Base-by-base conservation (phyloP, 257 asterid species). In the Ligustrum vulgare region DNA sequence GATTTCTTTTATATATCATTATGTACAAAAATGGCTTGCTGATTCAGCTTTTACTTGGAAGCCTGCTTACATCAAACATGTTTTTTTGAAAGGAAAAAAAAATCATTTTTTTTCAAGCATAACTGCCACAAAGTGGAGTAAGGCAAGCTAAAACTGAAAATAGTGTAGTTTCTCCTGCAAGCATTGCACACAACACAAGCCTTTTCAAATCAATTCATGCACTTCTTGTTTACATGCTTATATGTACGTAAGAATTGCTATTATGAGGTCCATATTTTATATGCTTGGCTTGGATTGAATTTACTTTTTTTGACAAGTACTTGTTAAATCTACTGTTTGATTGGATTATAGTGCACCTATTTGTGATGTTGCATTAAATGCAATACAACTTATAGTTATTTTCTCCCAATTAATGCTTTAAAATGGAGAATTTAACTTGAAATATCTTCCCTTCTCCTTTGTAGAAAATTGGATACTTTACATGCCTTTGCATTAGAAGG, bases 401-500 rank as follows among this genome's bases (percentile, higher is more conserved):
- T 65, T 75, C 37, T 51, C 66, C 71, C 58, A 47, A 49, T 25
- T 72, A 18, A 32, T 72, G 78, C 63, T 78, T 37, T 35, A 43
- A 74, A 65, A 39, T 23, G 77, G 74, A 71, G 32, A 58, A 43
- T 77, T 49, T 68, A 69, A 79, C 58, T 73, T 79, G 13, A 8
- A 20, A 47, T 58, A 28, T 74, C 11, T 82, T 77, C n/a, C 60
- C 22, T 0, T 70, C 77, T 70, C 71, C 72, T 75, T 72, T 85
- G 78, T 85, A 93, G 99, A 84, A 81, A 87, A 88, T 62, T 95
- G 93, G 97, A 93, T 73, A 98, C 89, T 62, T 84, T 95, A 41
- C 99, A 93, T 82, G 87, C 87, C 75, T 95, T 87, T 86, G 97
- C 97, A 65, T 89, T 96, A 79, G 99, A 93, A 88, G 99, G 99